Evolutionary conservation across 179 eudicot species (phyloP), one percentile per base, ranked within the genome.

Genomic region (Spinacia oleracea): DNA sequence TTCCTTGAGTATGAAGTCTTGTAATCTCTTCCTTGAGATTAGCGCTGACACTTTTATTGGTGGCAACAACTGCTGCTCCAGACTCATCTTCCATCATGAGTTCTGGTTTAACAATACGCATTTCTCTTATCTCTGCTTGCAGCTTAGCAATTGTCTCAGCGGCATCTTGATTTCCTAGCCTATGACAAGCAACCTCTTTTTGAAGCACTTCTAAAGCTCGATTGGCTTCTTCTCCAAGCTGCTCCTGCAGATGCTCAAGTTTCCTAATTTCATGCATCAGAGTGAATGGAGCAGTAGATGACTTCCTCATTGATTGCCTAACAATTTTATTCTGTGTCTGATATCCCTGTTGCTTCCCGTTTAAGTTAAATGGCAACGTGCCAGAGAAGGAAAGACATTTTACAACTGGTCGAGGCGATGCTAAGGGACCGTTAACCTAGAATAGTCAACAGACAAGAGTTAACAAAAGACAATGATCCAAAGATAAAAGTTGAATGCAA

Each of bases 201-300:
- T 93, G 98, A 40, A 96, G 83, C 83, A 96, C 97, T 89, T 96
- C 99, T 55, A 96, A 81, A 55, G 99, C 99, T 83, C 97, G 86
- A 78, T 87, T 93, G 53, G 99, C 99, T 89, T 96, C 99, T 69
- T 89, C 96, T 60, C 99, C 99, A 10, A 96, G 97, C 86, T 96
- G 99, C 76, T 93, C 96, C 66, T 96, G 99, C 18, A 96, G 95
- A 55, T 96, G 98, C 83, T 96, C 99, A 20, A 96, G 97, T 81
- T 96, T 96, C 80, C 89, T 80, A 64, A 96, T 96, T 88, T 93
- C 99, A 80, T 93, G 88, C 99, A 96, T 93, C 16, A 93, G 89
- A 65, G 96, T 89, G 86, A 96, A 96, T 50, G 99, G 99, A 76
- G 96, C 97, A 40, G 94, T 84, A 50, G 94, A 90, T 72, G 99